phyloP scores from a whole-genome alignment of 768 basidiomycete genomes.

The Punctularia strigosozonata region DNA sequence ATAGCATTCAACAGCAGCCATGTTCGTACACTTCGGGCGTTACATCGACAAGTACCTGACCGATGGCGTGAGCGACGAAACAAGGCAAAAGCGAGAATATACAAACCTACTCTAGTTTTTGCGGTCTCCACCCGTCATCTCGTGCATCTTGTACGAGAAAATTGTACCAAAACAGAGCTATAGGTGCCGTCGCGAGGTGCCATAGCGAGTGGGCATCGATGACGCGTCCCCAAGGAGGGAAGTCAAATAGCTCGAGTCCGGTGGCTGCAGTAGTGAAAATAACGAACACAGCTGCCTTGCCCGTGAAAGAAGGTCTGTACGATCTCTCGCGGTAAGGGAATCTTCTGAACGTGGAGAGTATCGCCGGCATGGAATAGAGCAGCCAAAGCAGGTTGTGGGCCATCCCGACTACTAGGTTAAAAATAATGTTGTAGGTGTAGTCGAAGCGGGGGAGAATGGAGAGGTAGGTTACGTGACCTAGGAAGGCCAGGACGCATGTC shows the following conservation, averaged over 20 bases:
- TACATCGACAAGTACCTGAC: too few relatives aligned
- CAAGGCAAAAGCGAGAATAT: not conserved
- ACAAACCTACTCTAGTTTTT: constrained; percentile 13
- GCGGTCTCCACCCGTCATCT: constrained; percentile 55
- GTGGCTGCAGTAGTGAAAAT: constrained; percentile 63
- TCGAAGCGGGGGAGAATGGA: constrained; percentile 69
- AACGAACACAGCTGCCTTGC: constrained; percentile 49
- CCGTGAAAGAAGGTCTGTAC: constrained; percentile 46
- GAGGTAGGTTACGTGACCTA: constrained; percentile 72
- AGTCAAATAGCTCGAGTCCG: constrained; percentile 81
- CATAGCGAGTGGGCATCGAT: constrained; percentile 91
- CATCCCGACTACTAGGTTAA: constrained; percentile 69
- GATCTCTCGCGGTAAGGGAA: constrained; percentile 41
- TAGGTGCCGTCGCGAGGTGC: constrained; percentile 78
- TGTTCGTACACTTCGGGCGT: too few relatives aligned
- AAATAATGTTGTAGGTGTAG: constrained; percentile 87
- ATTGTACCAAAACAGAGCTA: constrained; percentile 76
- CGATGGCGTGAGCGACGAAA: too few relatives aligned
- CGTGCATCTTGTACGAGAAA: constrained; percentile 67
- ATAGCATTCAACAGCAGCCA: too few relatives aligned
- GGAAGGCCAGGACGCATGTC: constrained; percentile 47
- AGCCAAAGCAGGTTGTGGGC: constrained; percentile 78
- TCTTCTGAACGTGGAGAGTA: constrained; percentile 29
- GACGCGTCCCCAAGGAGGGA: constrained; percentile 62
- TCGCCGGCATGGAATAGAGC: constrained; percentile 45